These are phyloP conservation scores for Candida silvicultrix DNA, from an alignment of 805 yeast genomes.

Conservation along the genomic window DNA sequence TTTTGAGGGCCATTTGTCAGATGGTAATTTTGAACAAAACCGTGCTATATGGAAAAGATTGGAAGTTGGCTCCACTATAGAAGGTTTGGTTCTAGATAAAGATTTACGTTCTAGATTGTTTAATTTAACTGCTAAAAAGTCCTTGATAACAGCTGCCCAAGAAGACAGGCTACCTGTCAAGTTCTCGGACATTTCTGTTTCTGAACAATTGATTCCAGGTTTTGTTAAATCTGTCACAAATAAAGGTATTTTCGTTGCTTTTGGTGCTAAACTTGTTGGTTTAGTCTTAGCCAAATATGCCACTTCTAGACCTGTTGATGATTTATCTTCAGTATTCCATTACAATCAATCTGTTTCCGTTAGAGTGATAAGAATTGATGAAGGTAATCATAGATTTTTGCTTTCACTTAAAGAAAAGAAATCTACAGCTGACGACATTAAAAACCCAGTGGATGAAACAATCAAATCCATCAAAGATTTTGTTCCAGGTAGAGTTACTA, in stretches of 20 bases:
- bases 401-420: constrained; percentile 47
- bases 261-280: constrained; percentile 78
- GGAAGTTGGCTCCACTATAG: constrained; percentile 51
- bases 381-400: constrained; percentile 62
- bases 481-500: constrained; percentile 53
- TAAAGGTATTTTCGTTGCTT: constrained; percentile 77
- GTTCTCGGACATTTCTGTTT: constrained; percentile 51
- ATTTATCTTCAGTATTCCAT: constrained; percentile 47
- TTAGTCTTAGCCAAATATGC: constrained; percentile 73
- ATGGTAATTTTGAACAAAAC: constrained; percentile 67
- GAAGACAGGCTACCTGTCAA: constrained; percentile 45
- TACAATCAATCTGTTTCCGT: constrained; percentile 69
- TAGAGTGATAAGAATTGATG: constrained; percentile 61
- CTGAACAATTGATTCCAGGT: constrained; percentile 52
- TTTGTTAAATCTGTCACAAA: constrained; percentile 73
- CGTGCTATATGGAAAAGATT: constrained; percentile 59
- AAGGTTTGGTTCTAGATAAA: constrained; percentile 63
- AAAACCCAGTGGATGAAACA: constrained; percentile 56
- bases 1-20: constrained; percentile 68
- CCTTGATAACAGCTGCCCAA: constrained; percentile 61
- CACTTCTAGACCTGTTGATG: constrained; percentile 44
- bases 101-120: constrained; percentile 56
- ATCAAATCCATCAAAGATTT: constrained; percentile 45
- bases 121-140: constrained; percentile 55
- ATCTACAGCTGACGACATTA: constrained; percentile 19